Evolutionary conservation across 352 stramenopile genomes (phyloP), one percentile per base, ranked within the genome.

Genomic region (Pythium aphanidermatum): DNA sequence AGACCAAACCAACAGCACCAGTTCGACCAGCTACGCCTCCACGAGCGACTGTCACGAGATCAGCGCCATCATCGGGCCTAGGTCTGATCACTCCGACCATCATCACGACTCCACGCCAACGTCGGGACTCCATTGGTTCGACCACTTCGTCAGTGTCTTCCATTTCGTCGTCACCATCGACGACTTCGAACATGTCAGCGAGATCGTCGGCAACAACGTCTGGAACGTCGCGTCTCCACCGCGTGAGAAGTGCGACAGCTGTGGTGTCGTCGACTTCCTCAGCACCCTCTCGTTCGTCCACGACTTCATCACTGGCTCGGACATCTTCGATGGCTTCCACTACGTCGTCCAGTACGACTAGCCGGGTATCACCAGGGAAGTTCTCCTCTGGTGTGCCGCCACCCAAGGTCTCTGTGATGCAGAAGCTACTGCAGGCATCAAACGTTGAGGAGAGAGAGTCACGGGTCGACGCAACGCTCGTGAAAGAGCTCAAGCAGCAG

Each of bases 401-500:
- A 9, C 54, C 54, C 1, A 55, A 51, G 30, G 46, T 50, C 5
- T 46, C 46, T 1, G 54, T 63, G 1, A 54, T 63, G 34, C 42
- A 63, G 23, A 49, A 49, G 30, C 54, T 63, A 3, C 25, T 47
- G 17, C 40, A 46, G 28, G 54, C 54, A 0, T 55, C 46, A 5
- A 60, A 41, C 21, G 36, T 26, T 9, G 40, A 56, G 10, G 17
- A 23, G 27, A 63, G 57, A 27, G 54, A 63, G 13, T 24, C 46
- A 8, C 35, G 35, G 3, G 44, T 63, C 2, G 54, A 57, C 26
- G n/a, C 27, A 2, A 42, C 37, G 1, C 31, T 63, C 30, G 54
- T 88, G 6, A 58, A 74, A 40, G 69, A 74, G n/a, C 54, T 88
- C 24, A 84, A 80, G 52, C 63, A 75, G n/a, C 74, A 84, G 20